Conservation (phyloP, 192 early-diverging fungal species). For the Gryganskiella cystojenkinii region DNA sequence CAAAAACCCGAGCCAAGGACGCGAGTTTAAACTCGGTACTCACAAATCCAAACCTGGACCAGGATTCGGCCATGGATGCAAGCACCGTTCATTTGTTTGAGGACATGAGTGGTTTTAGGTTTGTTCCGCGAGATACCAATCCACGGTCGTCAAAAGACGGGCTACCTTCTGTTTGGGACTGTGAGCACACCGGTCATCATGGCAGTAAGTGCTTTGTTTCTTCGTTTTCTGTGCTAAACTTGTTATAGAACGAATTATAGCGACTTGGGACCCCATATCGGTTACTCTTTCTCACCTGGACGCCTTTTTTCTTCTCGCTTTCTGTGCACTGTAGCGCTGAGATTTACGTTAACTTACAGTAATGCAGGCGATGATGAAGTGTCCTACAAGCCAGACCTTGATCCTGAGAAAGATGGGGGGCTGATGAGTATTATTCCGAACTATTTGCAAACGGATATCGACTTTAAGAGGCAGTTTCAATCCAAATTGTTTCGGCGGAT, state of each 20-base stretch:
- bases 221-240: not conserved
- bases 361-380: not conserved
- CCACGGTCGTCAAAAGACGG: constrained; percentile 16
- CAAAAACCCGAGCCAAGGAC: constrained; percentile 22
- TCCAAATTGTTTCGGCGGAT: constrained; percentile 46
- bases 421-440: constrained; percentile 34
- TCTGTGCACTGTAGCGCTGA: constrained; percentile 11
- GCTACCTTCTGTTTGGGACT: constrained; percentile 28
- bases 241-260: not conserved
- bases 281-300: not conserved
- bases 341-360: constrained; percentile 37
- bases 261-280: not conserved
- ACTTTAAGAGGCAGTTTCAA: constrained; percentile 25
- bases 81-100: constrained; percentile 36
- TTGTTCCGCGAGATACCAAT: constrained; percentile 9
- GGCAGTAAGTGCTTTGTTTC: constrained; percentile 28
- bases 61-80: not conserved
- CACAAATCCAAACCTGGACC: constrained; percentile 27
- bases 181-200: constrained; percentile 29
- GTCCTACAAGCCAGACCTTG: constrained; percentile 17
- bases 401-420: constrained; percentile 11
- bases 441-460: constrained; percentile 31
- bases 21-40: constrained; percentile 23
- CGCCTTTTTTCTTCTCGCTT: not conserved
- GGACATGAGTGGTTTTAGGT: constrained; percentile 30